A percentile compares a stretch with the other conserved stretches of the same genome.
Conservation (phyloP, 2,329 filamentous ascomycete genomes). For the Calonectria pseudoreteaudii region DNA sequence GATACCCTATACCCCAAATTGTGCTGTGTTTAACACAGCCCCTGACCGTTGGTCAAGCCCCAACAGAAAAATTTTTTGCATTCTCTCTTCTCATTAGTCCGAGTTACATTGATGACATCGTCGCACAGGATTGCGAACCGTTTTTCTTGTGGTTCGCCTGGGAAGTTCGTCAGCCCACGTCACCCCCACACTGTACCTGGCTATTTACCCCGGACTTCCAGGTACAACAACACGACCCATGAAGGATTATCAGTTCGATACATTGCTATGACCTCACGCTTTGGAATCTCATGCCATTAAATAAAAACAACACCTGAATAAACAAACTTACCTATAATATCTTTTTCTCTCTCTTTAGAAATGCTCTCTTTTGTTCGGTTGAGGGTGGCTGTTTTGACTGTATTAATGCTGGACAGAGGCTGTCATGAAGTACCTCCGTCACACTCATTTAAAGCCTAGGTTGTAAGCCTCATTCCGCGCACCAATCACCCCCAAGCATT, state of each 20-base stretch:
- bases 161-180: conserved; percentile 5
- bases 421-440: background rate
- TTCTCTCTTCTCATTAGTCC: background rate
- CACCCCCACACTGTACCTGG: conserved; percentile 19
- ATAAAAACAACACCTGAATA: background rate
- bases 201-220: conserved; percentile 22
- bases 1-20: background rate
- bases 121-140: conserved; percentile 16
- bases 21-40: background rate
- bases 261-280: background rate
- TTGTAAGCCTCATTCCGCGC: background rate
- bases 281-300: background rate
- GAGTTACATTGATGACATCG: background rate
- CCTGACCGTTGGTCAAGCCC: background rate
- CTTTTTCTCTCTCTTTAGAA: background rate
- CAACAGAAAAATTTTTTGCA: background rate
- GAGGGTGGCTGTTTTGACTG: background rate
- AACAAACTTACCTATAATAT: background rate
- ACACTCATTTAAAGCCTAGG: too few relatives aligned
- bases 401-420: background rate
- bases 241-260: background rate
- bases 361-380: background rate
- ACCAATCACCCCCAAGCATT: conserved; percentile 22
- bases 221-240: background rate
- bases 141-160: conserved; percentile 13